Base-by-base conservation (phyloP, 192 early-diverging fungal species). In the Linderina pennispora region DNA sequence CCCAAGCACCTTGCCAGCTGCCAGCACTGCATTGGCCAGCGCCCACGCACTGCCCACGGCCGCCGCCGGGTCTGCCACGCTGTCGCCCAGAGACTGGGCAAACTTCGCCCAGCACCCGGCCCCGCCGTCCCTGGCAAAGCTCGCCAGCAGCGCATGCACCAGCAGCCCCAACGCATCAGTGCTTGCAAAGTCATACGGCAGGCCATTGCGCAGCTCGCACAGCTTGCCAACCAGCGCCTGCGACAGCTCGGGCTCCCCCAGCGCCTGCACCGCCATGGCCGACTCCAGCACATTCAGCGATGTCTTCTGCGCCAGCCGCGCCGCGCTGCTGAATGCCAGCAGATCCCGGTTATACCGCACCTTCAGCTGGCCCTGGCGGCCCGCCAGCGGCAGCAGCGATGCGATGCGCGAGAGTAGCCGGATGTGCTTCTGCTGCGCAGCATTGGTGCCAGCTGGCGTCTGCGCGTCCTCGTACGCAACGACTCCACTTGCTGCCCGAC, bases 281-380 rank as follows among this genome's bases (percentile, higher is more conserved):
- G 48, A 18, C 22, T 71, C 67, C 14, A 56, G 31, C 40, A 45
- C 40, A 23, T 38, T 43, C 4, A 38, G 39, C 4, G 46, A 43
- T 3, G 61, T 31, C 56, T 55, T 71, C 10, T 49, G 44, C 48
- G 64, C 67, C 8, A 64, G 43, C 21, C 81, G 80, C n/a, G 69
- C 79, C 38, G 84, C 74, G 55, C 85, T 86, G 62, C 77, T 80
- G 65, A 88, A 88, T 11, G 76, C 81, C 22, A 90, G 64, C 28
- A 88, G 48, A 41, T 90, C 86, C 23, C 85, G 76, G 62, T 64
- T 83, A 40, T 82, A 66, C 5, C 78, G 76, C 9, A 65, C 50
- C n/a, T 22, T 75, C 87, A 46, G 68, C 53, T 49, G 41, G 11
- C 59, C 60, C 23, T 39, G 18, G 23, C 53, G 52, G 11, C 35